Evolutionary conservation across 768 basidiomycete genomes (phyloP).

Genomic region (Rhizopogon sp.): DNA sequence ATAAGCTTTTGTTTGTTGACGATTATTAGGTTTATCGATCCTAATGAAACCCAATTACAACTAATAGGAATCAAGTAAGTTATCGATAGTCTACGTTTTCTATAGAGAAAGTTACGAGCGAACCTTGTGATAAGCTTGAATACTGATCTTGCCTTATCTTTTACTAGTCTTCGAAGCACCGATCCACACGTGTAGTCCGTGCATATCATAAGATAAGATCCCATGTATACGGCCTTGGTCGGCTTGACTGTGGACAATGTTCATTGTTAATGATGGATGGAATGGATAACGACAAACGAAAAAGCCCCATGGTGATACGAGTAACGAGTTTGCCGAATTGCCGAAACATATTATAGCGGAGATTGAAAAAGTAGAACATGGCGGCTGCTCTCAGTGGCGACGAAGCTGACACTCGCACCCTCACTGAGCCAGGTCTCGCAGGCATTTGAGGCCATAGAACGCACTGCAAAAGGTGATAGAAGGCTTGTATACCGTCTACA

Average conservation of each 20-base stretch:
- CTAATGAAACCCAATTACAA: constrained; percentile 28
- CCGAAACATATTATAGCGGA: constrained; percentile 22
- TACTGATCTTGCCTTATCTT: too few relatives aligned
- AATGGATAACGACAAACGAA: too few relatives aligned
- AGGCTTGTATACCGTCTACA: constrained; percentile 34
- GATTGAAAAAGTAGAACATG: constrained; percentile 18
- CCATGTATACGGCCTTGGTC: too few relatives aligned
- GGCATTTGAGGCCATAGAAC: constrained; percentile 31
- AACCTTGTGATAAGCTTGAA: background rate
- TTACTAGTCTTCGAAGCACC: too few relatives aligned
- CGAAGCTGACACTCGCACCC: constrained; percentile 33
- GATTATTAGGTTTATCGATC: constrained; percentile 26
- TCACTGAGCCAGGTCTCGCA: constrained; percentile 35
- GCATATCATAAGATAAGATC: too few relatives aligned
- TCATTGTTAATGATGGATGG: too few relatives aligned
- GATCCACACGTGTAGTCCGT: too few relatives aligned
- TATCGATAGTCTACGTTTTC: constrained; percentile 8
- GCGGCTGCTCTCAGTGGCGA: constrained; percentile 23
- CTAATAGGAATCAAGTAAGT: constrained; percentile 29
- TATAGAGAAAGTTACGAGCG: background rate
- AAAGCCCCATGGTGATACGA: too few relatives aligned
- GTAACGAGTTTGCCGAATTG: constrained; percentile 18
- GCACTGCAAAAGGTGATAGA: constrained; percentile 34
- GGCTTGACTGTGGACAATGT: too few relatives aligned
- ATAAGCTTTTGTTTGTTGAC: constrained; percentile 37